Base-by-base conservation (phyloP, 1,139 yeast species). In the Debaryomyces sp. region DNA sequence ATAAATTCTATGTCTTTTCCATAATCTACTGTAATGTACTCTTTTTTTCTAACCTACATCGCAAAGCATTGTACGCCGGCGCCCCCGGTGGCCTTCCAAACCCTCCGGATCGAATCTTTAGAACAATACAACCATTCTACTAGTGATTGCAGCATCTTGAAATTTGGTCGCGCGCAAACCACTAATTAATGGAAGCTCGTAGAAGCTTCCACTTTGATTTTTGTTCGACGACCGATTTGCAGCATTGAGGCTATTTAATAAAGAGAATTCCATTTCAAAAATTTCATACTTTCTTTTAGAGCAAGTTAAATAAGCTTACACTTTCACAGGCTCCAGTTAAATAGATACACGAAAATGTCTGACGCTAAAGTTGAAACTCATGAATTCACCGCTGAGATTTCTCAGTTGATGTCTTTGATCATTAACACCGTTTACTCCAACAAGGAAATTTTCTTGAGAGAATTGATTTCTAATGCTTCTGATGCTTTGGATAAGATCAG, bases 371-470 rank as follows among this genome's bases (percentile, higher is more conserved):
- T 82, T 67, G 95, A 88, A 81, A 86, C 95, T 54, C 90, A 84
- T 72, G 99, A 94, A 82, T 94, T 94, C 80, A 97, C 96, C 75
- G 99, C 99, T 84, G 99, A 94, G 91, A 95, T 94, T 77, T 89
- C 98, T 87, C 99, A 94, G 96, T 84, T 95, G 85, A 89, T 95
- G 98, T 89, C 97, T 74, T 87, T 94, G 84, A 91, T 95, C 91
- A 94, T 95, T 81, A 95, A 95, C 90, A 95, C 99, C 52, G 99
- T 95, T 68, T 95, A 95, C 79, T 94, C 99, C 51, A 95, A 95
- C 87, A 95, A 95, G 82, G 99, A 95, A 77, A 94, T 95, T 68
- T 95, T 95, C 86, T 82, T 95, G 71, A 92, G 99, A 88, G 99
- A 95, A 77, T 84, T 95, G 81, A 90, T 95, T 68, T 95, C 99